phyloP scores from a whole-genome alignment of 1,139 yeast species.

The Candida sp. region DNA sequence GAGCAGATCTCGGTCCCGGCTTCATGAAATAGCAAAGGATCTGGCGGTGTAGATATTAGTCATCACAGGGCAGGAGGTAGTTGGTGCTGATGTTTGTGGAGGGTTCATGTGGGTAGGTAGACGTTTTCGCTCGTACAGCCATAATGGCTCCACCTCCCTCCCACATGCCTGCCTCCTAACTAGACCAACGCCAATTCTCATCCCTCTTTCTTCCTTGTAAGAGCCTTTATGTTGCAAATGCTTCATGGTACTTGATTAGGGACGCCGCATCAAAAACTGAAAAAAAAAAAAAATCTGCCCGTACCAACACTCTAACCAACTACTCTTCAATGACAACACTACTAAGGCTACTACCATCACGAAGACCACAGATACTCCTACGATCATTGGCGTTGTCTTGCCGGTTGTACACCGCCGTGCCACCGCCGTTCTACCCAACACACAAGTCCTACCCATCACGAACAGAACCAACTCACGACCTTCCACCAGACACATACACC shows the following conservation, averaged over 20 bases:
- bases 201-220: too few species aligned
- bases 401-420: not conserved
- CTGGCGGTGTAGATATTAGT: not conserved
- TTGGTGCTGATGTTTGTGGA: not conserved
- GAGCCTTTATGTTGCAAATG: not conserved
- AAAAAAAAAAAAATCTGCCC: too few species aligned
- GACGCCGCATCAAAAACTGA: not conserved
- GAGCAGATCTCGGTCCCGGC: not conserved
- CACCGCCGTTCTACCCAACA: conserved; percentile 13
- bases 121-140: not conserved
- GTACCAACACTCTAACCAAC: not conserved
- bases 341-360: not conserved
- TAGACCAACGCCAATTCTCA: too few species aligned
- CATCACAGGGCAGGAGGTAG: not conserved
- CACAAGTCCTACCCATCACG: conserved; percentile 6
- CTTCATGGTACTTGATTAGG: not conserved
- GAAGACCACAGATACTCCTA: not conserved
- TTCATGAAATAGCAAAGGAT: too few species aligned
- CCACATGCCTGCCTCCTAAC: not conserved
- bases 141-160: too few species aligned
- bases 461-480: conserved; percentile 10
- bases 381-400: not conserved
- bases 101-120: not conserved
- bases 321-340: not conserved
- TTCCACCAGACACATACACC: conserved; percentile 14